Conservation (phyloP, 805 yeast genomes). For the Grigorovia transvaalensis region DNA sequence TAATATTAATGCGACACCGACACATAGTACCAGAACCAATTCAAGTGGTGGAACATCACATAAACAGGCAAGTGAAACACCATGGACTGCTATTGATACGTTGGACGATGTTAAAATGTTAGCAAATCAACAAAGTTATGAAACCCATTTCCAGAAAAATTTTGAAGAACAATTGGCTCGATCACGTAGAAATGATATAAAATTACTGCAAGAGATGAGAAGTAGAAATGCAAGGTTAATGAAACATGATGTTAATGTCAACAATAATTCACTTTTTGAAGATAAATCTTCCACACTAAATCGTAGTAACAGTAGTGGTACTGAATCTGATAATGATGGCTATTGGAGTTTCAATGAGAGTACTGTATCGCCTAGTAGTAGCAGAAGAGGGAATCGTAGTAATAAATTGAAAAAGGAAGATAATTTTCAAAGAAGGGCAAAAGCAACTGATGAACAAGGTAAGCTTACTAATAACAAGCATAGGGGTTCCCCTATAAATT, state of each 20-base stretch:
- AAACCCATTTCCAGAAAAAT: constrained; percentile 33
- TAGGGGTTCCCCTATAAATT: not conserved
- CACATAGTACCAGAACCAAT: not conserved
- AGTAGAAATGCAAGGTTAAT: constrained; percentile 15
- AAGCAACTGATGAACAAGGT: not conserved
- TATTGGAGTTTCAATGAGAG: not conserved
- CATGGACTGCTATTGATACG: constrained; percentile 83
- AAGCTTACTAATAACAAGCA: no score
- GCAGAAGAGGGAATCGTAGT: not conserved
- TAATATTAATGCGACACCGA: not conserved
- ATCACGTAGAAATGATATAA: constrained; percentile 48
- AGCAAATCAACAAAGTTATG: constrained; percentile 40
- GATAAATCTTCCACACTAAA: not conserved
- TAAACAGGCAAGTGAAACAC: constrained; percentile 36
- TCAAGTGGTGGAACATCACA: constrained; percentile 14
- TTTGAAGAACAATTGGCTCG: constrained; percentile 32
- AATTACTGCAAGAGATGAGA: constrained; percentile 30
- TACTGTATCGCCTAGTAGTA: not conserved
- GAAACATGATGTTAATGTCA: not conserved
- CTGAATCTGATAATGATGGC: not conserved
- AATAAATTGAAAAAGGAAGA: not conserved
- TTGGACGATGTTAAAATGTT: constrained; percentile 66
- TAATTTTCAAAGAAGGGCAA: not conserved
- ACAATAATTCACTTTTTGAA: not conserved
- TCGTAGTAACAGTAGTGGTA: not conserved